Evolutionary conservation across 306 rosid species (phyloP).

Genomic region (Ammopiptanthus mongolicus): DNA sequence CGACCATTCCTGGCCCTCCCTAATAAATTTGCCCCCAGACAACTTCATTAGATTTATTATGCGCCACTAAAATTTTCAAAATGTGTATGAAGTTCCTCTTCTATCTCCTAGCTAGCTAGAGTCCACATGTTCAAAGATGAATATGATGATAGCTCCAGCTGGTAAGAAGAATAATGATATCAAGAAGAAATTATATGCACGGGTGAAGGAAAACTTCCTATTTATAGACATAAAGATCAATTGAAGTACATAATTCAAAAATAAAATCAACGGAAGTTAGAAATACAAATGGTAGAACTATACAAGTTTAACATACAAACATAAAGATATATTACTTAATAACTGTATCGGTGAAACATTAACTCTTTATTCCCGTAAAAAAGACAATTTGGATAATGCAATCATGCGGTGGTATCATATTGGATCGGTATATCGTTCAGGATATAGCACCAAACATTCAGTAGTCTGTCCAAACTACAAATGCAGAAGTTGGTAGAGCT

Average conservation of each 20-base stretch:
- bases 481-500: neutral
- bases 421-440: neutral
- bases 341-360: neutral
- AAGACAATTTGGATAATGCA: slow-evolving; percentile 3
- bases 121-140: neutral
- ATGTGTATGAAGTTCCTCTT: no score
- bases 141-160: neutral
- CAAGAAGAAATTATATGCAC: neutral
- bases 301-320: neutral
- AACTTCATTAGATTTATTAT: neutral
- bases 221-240: neutral
- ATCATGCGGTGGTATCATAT: slow-evolving; percentile 2
- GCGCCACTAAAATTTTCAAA: no score
- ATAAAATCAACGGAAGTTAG: neutral
- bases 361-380: neutral
- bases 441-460: neutral
- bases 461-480: neutral
- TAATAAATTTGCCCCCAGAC: neutral
- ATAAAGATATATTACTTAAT: neutral
- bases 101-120: no score
- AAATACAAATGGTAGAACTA: neutral
- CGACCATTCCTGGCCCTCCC: no score
- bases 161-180: no score
- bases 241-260: neutral
- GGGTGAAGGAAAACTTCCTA: neutral